Base-by-base conservation (phyloP, 2,329 filamentous ascomycete genomes). In the Colletotrichum paranaense region DNA sequence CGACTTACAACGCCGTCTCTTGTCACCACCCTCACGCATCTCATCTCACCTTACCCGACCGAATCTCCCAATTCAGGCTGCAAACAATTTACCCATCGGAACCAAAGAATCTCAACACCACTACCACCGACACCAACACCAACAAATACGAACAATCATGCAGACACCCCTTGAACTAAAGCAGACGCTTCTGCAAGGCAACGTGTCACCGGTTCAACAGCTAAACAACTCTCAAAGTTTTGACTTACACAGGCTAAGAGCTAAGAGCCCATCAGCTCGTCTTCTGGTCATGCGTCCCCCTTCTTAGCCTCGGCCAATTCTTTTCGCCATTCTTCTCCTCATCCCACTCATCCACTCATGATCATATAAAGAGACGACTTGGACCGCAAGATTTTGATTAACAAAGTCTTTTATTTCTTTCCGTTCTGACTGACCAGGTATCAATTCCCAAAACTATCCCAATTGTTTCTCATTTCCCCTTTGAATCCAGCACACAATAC, bases 361-460 rank as follows among this genome's bases (percentile, higher is more conserved):
- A 19, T 19, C 16, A 42, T 49, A 22, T 35, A 49, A 49, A 49
- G 8, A 19, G 42, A 22, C 42, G 19, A 49, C 4, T 8, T 4
- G 7, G 42, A n/a, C 38, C 42, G 42, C 42, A 1, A 49, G 9
- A 6, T 22, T 26, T 38, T 28, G 19, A 24, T 38, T 42, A 38
- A 49, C 14, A 19, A 24, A 19, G 3, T 35, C n/a, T 32, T 26
- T 56, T 16, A n/a, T 26, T 46, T 46, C 6, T 46, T 46, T 11
- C 19, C 19, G 32, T 67, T 57, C 4, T 58, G 62, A 57, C 38
- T 72, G 49, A 68, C 64, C 69, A 60, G 57, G 64, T 71, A 42
- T 71, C 63, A 56, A 58, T 53, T 68, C 56, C 32, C 68, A 59
- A 8, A 72, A 59, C 58, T 53, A 53, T 59, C 58, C 69, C 42